Percentiles rank a stretch among this genome's conserved stretches.
These are phyloP conservation scores for Cutaneotrichosporon curvatum DNA, from an alignment of 1,284 basidiomycete genomes.

Conservation along the genomic window DNA sequence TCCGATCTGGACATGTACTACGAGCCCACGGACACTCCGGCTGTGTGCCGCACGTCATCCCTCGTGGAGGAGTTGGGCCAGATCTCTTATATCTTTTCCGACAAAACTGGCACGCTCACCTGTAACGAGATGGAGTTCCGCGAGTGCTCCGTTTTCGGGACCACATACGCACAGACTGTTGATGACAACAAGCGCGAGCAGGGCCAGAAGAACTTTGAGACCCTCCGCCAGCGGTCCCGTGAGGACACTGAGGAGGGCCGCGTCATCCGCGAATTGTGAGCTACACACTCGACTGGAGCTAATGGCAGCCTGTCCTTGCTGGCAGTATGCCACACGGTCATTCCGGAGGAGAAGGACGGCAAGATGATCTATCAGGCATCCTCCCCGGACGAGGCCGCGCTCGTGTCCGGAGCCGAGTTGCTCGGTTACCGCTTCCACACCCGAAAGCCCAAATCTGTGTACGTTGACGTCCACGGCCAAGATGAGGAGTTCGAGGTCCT, in stretches of 20 bases:
- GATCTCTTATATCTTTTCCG: conserved; percentile 90
- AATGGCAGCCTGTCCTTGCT: conserved; percentile 60
- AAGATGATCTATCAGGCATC: conserved; percentile 91
- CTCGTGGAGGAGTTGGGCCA: conserved; percentile 98
- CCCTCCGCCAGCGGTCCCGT: conserved; percentile 29
- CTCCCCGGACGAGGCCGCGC: conserved; percentile 94
- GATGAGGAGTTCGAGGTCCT: conserved; percentile 80
- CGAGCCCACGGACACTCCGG: conserved; percentile 86
- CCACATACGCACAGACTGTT: conserved; percentile 79
- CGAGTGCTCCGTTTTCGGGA: conserved; percentile 80
- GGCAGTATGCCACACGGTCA: conserved; percentile 97
- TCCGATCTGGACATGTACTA: conserved; percentile 97
- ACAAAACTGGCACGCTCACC: conserved; percentile 97
- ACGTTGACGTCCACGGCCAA: conserved; percentile 69
- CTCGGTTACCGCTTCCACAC: conserved; percentile 90
- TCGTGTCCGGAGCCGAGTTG: conserved; percentile 88
- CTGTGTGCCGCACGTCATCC: conserved; percentile 90
- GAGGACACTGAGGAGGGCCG: conserved; percentile 62
- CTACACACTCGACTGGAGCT: not conserved
- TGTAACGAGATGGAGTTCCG: conserved; percentile 98
- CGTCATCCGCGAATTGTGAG: conserved; percentile 67
- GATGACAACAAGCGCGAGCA: conserved; percentile 71
- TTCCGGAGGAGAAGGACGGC: conserved; percentile 78
- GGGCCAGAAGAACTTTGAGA: conserved; percentile 46
- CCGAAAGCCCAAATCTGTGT: conserved; percentile 91